Evolutionary conservation across 2,329 filamentous ascomycete species (phyloP), one percentile per base, ranked within the genome.

Genomic region (Sphaerostilbella broomeana): DNA sequence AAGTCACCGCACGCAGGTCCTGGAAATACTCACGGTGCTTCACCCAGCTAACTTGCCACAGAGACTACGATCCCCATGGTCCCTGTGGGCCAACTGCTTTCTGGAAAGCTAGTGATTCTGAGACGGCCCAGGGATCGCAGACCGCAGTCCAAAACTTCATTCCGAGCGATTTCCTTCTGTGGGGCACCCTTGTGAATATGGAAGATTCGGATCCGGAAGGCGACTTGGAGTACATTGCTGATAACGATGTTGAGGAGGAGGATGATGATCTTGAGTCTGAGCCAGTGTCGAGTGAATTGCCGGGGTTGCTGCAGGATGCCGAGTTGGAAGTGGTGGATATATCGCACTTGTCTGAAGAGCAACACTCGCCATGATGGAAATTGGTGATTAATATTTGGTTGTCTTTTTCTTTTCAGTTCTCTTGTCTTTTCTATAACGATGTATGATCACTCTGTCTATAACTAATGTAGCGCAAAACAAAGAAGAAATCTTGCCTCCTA

Each of bases 41-140:
- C 7, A 25, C 2, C 15, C 12, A 5, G 12, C n/a, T 28, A 18
- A 17, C 15, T n/a, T 24, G 4, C 10, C 11, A 26, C 36, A 79
- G 75, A 50, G 76, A 86, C 56, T 81, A 75, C 50, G 79, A 84
- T 45, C 57, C 65, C 1, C 75, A 81, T 49, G 84, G 84, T 0
- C 84, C 84, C 0, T 81, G 73, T 2, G 84, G 84, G 0, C 84
- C 84, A 2, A 86, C 81, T 2, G 81, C 79, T 0, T 87, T 86
- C 52, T 90, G 84, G 84, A 89, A 89, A 60, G 66, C 81, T 9
- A 73, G 68, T 29, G 77, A 84, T 48, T 59, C 62, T 12, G 38
- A 50, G 42, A 25, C 47, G 22, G 41, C 27, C 5, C 22, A 32
- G n/a, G 33, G 38, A 10, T 25, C 31, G 29, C 41, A 43, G 15